Evolutionary conservation across 2,329 filamentous ascomycete species (phyloP), one percentile per base, ranked within the genome.

Genomic region (Colletotrichum salicis): DNA sequence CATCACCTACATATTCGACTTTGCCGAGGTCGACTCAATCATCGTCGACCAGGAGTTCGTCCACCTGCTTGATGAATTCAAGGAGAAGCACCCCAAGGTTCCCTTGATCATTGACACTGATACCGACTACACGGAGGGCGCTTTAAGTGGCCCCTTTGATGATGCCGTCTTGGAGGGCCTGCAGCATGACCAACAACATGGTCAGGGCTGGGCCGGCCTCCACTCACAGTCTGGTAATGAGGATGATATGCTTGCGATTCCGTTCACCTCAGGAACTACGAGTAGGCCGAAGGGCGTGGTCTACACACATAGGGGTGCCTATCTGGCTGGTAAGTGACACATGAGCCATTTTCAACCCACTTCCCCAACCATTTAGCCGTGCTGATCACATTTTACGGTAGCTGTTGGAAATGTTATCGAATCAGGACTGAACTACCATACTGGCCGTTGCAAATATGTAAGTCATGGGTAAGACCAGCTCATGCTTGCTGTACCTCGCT

Each of bases 191-290:
- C 79, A 79, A 1, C 84, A 88, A n/a, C 88, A 84, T 6, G 94
- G 78, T 33, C 88, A 89, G 60, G 94, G 94, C 27, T 99, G 96
- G 96, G 87, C 86, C 15, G 93, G 89, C 0, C 87, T 98, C 29
- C 88, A 93, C 73, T 87, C 89, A 1, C 91, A 95, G 75, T 88
- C 89, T 3, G 84, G 86, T 1, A 88, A 94, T 76, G 96, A 99
- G 80, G 92, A 97, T 75, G 91, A 90, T 72, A 88, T 94, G 76
- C 88, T 98, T 72, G 94, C 95, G 3, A 90, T 99, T 67, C 94
- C 96, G 1, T 98, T 98, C 80, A 99, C 96, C 0, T 96, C 93
- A 33, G 96, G 96, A 4, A 98, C 96, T 1, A 98, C 96, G 0
- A 95, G 95, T 0, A 87, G 89, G 35, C 96, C 96, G 27, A 98